phyloP scores from a whole-genome alignment of 805 yeast species.

The Starmerella stellata region DNA sequence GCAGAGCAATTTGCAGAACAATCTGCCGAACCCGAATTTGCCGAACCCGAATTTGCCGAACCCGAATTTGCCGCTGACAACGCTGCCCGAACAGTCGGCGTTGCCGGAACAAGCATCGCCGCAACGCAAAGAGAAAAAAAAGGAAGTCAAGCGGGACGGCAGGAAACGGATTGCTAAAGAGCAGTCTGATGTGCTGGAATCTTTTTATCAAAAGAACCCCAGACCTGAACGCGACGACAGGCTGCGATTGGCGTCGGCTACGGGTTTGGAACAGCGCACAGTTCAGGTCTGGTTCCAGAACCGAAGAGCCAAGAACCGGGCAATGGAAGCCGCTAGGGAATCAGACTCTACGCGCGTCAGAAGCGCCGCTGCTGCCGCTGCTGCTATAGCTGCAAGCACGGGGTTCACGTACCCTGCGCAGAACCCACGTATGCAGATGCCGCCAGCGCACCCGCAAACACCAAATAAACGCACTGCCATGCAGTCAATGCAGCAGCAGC shows the following conservation, averaged over 20 bases:
- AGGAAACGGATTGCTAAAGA: conserved; percentile 20
- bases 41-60: too few relatives aligned
- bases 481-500: not conserved
- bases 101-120: too few relatives aligned
- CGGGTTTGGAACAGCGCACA: conserved; percentile 67
- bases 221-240: conserved; percentile 60
- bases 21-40: too few relatives aligned
- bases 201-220: conserved; percentile 52
- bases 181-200: conserved; percentile 37
- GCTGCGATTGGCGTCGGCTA: conserved; percentile 46
- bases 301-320: conserved; percentile 33
- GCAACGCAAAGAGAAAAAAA: not conserved
- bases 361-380: conserved; percentile 8
- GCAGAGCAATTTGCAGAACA: too few relatives aligned
- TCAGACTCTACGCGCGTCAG: not conserved
- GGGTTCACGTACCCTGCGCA: not conserved
- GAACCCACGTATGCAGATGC: not conserved
- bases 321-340: conserved; percentile 5
- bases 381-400: conserved; percentile 10
- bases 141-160: conserved; percentile 8
- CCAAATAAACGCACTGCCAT: not conserved
- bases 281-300: conserved; percentile 93
- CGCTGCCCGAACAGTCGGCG: too few relatives aligned
- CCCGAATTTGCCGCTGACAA: too few relatives aligned
- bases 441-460: not conserved